Conservation (phyloP, 192 early-diverging fungal genomes). For the Coemansia sp. region DNA sequence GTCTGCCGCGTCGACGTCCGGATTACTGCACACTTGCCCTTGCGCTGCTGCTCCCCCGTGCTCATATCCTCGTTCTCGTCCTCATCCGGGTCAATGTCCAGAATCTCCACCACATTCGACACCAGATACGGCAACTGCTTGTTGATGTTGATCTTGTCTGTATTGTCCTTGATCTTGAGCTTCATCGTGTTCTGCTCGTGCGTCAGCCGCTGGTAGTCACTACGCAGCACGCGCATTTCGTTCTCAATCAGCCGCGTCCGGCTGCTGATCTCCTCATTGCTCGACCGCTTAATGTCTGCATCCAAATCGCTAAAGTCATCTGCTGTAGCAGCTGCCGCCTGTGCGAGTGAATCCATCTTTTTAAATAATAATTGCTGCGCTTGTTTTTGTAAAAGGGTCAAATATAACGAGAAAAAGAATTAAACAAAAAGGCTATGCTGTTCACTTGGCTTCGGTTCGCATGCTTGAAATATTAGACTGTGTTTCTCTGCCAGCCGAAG, state of each 20-base stretch:
- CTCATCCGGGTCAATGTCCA: constrained; percentile 87
- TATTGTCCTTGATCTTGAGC: constrained; percentile 94
- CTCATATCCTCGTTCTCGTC: constrained; percentile 92
- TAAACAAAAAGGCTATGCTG: background rate
- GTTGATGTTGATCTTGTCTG: constrained; percentile 98
- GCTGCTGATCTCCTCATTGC: constrained; percentile 90
- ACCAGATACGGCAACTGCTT: constrained; percentile 97
- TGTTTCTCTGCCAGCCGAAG: no score
- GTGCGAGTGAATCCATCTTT: constrained; percentile 47
- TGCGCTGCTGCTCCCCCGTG: constrained; percentile 86
- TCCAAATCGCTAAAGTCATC: constrained; percentile 72
- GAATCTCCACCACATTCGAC: constrained; percentile 92
- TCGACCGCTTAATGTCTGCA: constrained; percentile 82
- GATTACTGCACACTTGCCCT: constrained; percentile 96
- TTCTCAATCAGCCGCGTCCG: constrained; percentile 91
- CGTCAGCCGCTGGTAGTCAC: constrained; percentile 79
- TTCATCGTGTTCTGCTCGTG: constrained; percentile 88
- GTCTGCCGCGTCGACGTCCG: constrained; percentile 95
- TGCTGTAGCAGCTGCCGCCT: constrained; percentile 40
- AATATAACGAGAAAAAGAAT: background rate
- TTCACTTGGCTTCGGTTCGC: no score
- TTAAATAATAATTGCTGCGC: no score
- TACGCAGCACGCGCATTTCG: constrained; percentile 95
- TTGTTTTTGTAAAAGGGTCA: no score
- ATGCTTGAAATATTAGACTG: no score